phyloP scores from a whole-genome alignment of 169 alveolate genomes.

The Cardiosporidium cionae region DNA sequence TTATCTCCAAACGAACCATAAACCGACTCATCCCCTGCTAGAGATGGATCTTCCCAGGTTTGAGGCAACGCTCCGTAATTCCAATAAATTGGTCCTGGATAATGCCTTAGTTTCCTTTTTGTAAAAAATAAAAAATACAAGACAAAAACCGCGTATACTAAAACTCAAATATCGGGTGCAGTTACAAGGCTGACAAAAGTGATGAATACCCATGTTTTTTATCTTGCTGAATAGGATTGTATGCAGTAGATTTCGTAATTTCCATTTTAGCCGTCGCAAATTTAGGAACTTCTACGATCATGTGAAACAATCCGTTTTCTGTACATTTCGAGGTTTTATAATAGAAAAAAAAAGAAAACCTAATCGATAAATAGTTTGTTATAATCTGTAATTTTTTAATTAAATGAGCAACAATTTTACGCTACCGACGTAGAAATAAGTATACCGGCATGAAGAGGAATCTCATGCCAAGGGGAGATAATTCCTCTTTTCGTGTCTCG shows the following conservation, averaged over 20 bases:
- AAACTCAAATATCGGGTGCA: no score
- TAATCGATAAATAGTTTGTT: no score
- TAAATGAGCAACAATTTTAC: no score
- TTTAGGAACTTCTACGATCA: not conserved
- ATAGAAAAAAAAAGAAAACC: no score
- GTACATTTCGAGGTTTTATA: no score
- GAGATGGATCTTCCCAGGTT: slow-evolving; percentile 83
- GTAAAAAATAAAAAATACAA: no score
- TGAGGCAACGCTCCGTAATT: slow-evolving; percentile 86
- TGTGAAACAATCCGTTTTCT: not conserved
- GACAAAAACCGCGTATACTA: no score
- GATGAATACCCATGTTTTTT: not conserved
- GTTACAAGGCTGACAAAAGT: no score
- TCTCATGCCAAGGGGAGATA: not conserved
- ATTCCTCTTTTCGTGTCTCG: no score
- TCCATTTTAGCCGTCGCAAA: not conserved
- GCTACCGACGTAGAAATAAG: no score
- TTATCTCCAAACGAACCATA: slow-evolving; percentile 67
- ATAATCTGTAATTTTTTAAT: no score
- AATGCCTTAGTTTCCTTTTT: slow-evolving; percentile 41
- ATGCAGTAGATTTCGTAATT: not conserved
- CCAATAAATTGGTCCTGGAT: slow-evolving; percentile 72
- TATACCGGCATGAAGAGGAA: no score
- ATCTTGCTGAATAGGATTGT: not conserved
- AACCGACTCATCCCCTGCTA: slow-evolving; percentile 8